Conservation (phyloP, 1,284 basidiomycete species). For the Peniophora sp. region DNA sequence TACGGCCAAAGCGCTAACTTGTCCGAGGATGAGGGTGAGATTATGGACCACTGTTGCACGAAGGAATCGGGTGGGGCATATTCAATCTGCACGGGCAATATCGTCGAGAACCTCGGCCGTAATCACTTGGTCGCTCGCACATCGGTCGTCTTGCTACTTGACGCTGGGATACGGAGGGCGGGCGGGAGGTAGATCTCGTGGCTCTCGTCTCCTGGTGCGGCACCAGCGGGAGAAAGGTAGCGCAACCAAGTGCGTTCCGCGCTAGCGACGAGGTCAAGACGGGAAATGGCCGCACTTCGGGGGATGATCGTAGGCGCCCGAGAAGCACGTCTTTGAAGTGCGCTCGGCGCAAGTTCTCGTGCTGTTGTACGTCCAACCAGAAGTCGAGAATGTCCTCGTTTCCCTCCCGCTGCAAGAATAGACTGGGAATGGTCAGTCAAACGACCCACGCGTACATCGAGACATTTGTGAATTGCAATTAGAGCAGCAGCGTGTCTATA, state of each 20-base stretch:
- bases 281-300: conserved; percentile 84
- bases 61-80: conserved; percentile 95
- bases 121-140: conserved; percentile 62
- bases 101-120: conserved; percentile 91
- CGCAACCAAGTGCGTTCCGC: conserved; percentile 94
- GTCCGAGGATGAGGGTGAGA: conserved; percentile 82
- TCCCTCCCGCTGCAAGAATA: conserved; percentile 89
- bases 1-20: conserved; percentile 80
- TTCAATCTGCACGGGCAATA: conserved; percentile 96
- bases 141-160: conserved; percentile 63
- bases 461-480: conserved; percentile 3
- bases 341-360: conserved; percentile 95
- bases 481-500: background rate
- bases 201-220: conserved; percentile 42
- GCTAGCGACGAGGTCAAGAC: conserved; percentile 82
- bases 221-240: conserved; percentile 59
- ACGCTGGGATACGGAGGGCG: conserved; percentile 72
- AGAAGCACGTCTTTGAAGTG: conserved; percentile 94
- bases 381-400: conserved; percentile 96
- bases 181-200: conserved; percentile 95
- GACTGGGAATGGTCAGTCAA: conserved; percentile 32
- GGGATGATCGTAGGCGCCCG: conserved; percentile 85
- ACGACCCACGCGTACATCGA: conserved; percentile 8
- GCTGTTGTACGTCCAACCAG: conserved; percentile 98
- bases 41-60: conserved; percentile 96